Evolutionary conservation across 441 rosid genomes (phyloP), one percentile per base, ranked within the genome.

Genomic region (Adansonia madagascariensis): DNA sequence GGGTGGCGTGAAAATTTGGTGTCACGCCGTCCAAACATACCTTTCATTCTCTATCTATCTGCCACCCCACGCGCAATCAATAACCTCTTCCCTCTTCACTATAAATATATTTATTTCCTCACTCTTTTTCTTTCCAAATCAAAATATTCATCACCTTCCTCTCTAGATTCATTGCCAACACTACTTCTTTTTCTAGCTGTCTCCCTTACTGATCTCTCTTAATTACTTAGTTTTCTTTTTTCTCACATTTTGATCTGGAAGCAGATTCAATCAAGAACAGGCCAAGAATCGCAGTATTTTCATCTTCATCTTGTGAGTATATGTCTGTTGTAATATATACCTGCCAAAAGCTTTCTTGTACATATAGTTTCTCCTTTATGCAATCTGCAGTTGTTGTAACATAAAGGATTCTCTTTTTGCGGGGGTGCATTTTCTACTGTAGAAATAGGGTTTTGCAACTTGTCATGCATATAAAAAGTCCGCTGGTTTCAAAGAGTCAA

Each of bases 61-160:
- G 88, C 90, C 92, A 89, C 87, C 94, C 94, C 95, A 91, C 95
- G 94, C 95, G 96, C 96, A 89, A 85, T 91, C 94, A 88, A 81
- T 84, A 65, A 15, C 86, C 82, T 63, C 72, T 75, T 75, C 81
- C 57, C 77, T 62, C 63, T 20, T 71, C 50, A 73, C 66, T 65
- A 1, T 75, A 60, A 14, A 74, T 60, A 49, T 63, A 62, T 56
- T 41, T 68, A 67, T 46, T 22, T 11, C 7, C 18, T 3, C 31
- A 7, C 46, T 39, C 64, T 44, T 44, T 31, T 9, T 41, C 49
- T 52, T 27, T 43, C 0, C 55, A 18, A 10, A 20, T 17, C 50
- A 17, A 24, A 1, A 64, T 39, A 65, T 65, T 65, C 27, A 35
- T 50, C 64, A 18, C 2, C 81, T 63, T 70, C 78, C 75, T 57